A percentile compares a stretch with the other conserved stretches of the same genome.
Evolutionary conservation across 352 stramenopile genomes (phyloP).

Genomic region (Phytophthora niederhauseri): DNA sequence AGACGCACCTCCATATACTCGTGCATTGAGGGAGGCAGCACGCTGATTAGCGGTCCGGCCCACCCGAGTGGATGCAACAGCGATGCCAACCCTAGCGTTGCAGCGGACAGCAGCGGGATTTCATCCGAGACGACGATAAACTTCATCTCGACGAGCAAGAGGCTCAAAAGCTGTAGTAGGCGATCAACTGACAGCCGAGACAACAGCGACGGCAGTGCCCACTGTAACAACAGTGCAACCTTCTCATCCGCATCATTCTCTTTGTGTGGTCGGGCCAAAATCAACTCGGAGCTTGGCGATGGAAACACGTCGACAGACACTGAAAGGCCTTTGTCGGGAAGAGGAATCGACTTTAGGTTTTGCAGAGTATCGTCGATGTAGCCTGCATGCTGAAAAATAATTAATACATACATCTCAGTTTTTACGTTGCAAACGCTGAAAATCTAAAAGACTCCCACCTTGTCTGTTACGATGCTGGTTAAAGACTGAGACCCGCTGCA

Average conservation of each 20-base stretch:
- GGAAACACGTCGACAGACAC: conserved; percentile 31
- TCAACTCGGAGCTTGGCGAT: conserved; percentile 16
- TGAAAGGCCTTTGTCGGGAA: conserved; percentile 30
- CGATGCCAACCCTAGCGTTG: conserved; percentile 46
- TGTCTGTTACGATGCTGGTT: conserved; percentile 50
- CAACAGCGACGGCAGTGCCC: conserved; percentile 48
- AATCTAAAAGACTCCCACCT: conserved; percentile 30
- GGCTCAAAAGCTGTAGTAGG: conserved; percentile 46
- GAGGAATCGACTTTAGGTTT: conserved; percentile 23
- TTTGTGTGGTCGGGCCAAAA: conserved; percentile 35
- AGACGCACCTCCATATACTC: conserved; percentile 58
- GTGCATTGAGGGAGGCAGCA: conserved; percentile 52
- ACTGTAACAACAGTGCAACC: conserved; percentile 47
- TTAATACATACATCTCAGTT: too few relatives aligned
- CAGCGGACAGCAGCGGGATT: conserved; percentile 47
- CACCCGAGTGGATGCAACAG: conserved; percentile 54
- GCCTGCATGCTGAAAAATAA: conserved; percentile 39
- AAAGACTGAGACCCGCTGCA: conserved; percentile 6
- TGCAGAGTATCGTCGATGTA: conserved; percentile 42
- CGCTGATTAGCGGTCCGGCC: conserved; percentile 57
- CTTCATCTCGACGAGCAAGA: conserved; percentile 60
- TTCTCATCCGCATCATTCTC: conserved; percentile 48
- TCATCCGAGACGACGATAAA: conserved; percentile 57
- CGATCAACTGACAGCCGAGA: conserved; percentile 42
- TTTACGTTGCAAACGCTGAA: too few relatives aligned